phyloP scores from a whole-genome alignment of 768 basidiomycete genomes.

The Psilocybe cubensis region DNA sequence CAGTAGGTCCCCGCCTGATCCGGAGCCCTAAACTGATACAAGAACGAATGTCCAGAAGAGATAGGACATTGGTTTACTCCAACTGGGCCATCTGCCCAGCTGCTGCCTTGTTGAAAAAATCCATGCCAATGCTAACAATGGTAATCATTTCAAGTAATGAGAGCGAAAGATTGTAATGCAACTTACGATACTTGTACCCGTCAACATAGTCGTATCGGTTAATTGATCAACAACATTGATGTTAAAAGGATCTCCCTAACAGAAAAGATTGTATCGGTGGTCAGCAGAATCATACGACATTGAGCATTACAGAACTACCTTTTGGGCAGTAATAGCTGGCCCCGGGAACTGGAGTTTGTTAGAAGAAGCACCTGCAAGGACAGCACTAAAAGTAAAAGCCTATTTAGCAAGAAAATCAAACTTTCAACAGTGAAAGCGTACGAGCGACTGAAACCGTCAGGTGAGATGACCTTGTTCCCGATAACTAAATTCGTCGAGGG shows the following conservation, averaged over 20 bases:
- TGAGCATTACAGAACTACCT: conserved; percentile 19
- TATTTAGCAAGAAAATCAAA: not conserved
- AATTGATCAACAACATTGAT: conserved; percentile 56
- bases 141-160: conserved; percentile 38
- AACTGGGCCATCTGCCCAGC: conserved; percentile 43
- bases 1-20: conserved; percentile 51
- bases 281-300: not conserved
- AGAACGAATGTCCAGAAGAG: conserved; percentile 38
- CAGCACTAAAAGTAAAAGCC: conserved; percentile 22
- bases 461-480: conserved; percentile 45
- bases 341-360: conserved; percentile 26
- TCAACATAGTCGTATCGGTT: conserved; percentile 52
- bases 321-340: conserved; percentile 31
- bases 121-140: conserved; percentile 55
- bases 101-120: conserved; percentile 36
- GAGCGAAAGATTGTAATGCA: too few species aligned
- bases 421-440: conserved; percentile 9
- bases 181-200: conserved; percentile 53
- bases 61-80: conserved; percentile 47
- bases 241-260: conserved; percentile 44
- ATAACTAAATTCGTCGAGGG: conserved; percentile 39
- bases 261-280: not conserved
- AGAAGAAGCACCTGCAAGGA: conserved; percentile 30
- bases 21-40: conserved; percentile 21
- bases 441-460: conserved; percentile 53